Conservation (phyloP, 1,139 yeast species). For the Yamadazyma triangularis region DNA sequence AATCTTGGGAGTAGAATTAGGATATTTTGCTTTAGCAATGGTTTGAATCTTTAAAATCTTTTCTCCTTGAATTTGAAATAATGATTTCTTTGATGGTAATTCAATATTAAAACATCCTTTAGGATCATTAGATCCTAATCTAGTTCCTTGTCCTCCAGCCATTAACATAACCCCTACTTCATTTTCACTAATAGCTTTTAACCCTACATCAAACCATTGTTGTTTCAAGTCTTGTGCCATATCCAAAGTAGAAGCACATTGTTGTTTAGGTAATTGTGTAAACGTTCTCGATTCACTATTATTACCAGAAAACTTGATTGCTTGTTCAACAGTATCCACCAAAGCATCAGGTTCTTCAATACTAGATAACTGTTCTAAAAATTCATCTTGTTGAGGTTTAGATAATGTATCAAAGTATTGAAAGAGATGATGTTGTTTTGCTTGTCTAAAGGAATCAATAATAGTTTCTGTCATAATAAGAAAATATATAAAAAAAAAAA, state of each 20-base stretch:
- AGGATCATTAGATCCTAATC: conserved; percentile 85
- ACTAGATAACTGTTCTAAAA: conserved; percentile 33
- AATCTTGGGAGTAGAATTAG: conserved; percentile 32
- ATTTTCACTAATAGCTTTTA: conserved; percentile 61
- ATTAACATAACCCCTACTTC: conserved; percentile 85
- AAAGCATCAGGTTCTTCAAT: conserved; percentile 40
- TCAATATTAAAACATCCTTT: conserved; percentile 92
- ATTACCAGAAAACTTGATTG: conserved; percentile 38
- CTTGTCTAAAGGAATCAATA: conserved; percentile 44
- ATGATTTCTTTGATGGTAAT: conserved; percentile 75
- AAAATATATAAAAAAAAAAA: no score
- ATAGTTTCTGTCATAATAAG: conserved; percentile 16
- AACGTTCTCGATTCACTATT: conserved; percentile 31
- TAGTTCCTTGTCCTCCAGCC: conserved; percentile 99
- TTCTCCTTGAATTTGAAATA: conserved; percentile 93
- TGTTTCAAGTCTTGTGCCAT: conserved; percentile 21
- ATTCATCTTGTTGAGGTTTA: conserved; percentile 22
- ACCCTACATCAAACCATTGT: conserved; percentile 58
- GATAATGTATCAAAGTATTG: conserved; percentile 35
- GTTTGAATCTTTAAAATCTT: conserved; percentile 62
- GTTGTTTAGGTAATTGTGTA: conserved; percentile 47
- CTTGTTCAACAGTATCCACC: conserved; percentile 42
- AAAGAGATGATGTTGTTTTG: conserved; percentile 44
- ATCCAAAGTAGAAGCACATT: conserved; percentile 49
- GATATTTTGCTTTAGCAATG: conserved; percentile 40